Base-by-base conservation (phyloP, 2,329 filamentous ascomycete species). In the Fusarium tanahbumbuense region DNA sequence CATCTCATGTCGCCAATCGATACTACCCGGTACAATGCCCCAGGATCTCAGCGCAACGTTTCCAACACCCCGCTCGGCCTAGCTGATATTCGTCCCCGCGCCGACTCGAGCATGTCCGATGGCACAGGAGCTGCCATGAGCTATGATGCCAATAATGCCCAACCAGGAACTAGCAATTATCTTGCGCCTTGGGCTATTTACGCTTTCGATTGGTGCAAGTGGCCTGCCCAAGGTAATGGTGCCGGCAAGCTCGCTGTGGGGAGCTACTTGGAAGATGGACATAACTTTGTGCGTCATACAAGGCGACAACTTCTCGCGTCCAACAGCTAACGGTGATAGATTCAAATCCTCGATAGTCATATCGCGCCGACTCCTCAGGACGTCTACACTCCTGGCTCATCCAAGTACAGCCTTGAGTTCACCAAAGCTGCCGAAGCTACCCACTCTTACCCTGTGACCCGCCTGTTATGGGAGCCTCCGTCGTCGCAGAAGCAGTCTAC, bases 131-230 rank as follows among this genome's bases (percentile, higher is more conserved):
- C 90, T 81, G 80, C 85, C 80, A 71, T 86, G 44, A 83, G 87
- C 54, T 91, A 91, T 77, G 92, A 94, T 76, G 84, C 89, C 54
- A 88, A 89, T 68, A 88, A 88, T 77, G 78, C 88, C 67, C 84
- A 88, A 80, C 79, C 91, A 78, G 80, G 92, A 78, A 97, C 95
- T 69, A 97, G 93, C 84, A 98, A 95, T 79, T 97, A 98, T 78
- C 83, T 97, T 68, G 94, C 95, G 7, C 94, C 95, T 0, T 99
- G 96, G 93, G 92, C 94, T 16, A 91, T 97, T 58, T 99, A 98
- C 79, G 95, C 96, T 15, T 95, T 97, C 76, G 96, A 99, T 82
- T 99, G 96, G 96, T 99, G 96, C 84, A 99, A 99, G 81, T 99
- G 96, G 95, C 89, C 92, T 18, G 90, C 95, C 4, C 89, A 93